A percentile compares a stretch with the other conserved stretches of the same genome.
phyloP scores from a whole-genome alignment of 768 basidiomycete genomes.

The Auricularia heimuer region DNA sequence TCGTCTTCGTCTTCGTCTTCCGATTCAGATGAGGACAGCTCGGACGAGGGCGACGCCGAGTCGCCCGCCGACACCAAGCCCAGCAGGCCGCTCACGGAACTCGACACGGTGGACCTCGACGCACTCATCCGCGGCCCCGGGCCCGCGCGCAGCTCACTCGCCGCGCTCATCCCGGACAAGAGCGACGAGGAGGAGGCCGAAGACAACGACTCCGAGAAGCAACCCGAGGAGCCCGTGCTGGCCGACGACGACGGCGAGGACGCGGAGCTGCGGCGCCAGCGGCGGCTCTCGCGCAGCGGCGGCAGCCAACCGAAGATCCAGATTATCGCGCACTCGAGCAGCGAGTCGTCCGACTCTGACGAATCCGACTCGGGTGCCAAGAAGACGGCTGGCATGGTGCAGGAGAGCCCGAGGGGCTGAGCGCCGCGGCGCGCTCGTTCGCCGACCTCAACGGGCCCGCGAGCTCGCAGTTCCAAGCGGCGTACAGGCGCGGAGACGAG shows the following conservation, averaged over 20 bases:
- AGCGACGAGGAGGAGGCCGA: not conserved
- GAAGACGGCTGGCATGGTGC: too few species aligned
- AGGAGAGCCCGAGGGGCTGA: too few species aligned
- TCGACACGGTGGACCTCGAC: slow-evolving; percentile 24
- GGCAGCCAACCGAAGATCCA: not conserved
- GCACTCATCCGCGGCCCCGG: slow-evolving; percentile 33
- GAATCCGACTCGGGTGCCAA: too few species aligned
- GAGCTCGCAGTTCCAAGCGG: not conserved
- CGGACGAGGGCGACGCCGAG: not conserved
- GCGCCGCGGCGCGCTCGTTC: not conserved
- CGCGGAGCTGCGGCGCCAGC: not conserved
- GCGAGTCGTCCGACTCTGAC: not conserved
- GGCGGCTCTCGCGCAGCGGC: not conserved
- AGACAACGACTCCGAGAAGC: not conserved
- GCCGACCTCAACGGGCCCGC: not conserved
- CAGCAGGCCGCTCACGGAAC: not conserved
- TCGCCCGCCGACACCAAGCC: not conserved
- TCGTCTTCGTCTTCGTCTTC: not conserved
- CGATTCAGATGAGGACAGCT: too few species aligned
- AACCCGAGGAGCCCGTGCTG: not conserved
- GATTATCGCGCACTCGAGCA: not conserved
- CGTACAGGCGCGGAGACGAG: not conserved
- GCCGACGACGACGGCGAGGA: not conserved
- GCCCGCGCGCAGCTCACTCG: slow-evolving; percentile 10
- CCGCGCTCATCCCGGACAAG: not conserved